phyloP scores from a whole-genome alignment of 768 basidiomycete genomes.

The Suillus paluster region DNA sequence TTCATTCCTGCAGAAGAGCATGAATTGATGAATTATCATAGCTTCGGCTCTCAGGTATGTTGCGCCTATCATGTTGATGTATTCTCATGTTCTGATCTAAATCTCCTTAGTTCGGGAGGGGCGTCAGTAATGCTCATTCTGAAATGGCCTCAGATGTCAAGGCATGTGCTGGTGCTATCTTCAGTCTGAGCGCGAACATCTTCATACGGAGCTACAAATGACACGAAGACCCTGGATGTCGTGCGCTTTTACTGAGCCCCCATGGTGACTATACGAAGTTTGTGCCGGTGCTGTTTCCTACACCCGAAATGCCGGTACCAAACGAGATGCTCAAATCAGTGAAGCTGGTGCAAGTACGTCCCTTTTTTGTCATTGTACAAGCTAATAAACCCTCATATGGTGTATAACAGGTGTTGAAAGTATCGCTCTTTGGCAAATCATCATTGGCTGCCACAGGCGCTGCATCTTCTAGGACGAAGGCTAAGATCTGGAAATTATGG shows the following conservation, averaged over 20 bases:
- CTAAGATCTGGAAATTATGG: constrained; percentile 1
- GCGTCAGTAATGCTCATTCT: background rate
- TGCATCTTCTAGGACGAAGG: constrained; percentile 1
- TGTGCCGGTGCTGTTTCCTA: constrained; percentile 1
- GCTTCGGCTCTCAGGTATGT: constrained; percentile 8
- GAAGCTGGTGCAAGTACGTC: constrained; percentile 2
- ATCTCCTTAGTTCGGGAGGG: background rate
- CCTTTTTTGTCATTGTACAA: background rate
- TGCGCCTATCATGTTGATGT: background rate
- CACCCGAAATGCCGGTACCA: background rate
- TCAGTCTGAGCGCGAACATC: background rate
- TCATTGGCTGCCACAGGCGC: background rate
- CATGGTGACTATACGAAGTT: constrained; percentile 3
- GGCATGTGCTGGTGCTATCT: background rate
- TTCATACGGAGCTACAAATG: background rate
- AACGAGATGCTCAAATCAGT: background rate
- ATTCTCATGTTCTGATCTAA: background rate
- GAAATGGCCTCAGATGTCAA: constrained; percentile 5
- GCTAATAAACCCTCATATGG: background rate
- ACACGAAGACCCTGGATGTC: background rate
- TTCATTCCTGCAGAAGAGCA: constrained; percentile 5
- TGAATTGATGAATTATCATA: constrained; percentile 1
- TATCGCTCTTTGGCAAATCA: constrained; percentile 5
- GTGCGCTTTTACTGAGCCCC: background rate
- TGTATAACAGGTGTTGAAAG: constrained; percentile 4